These are phyloP conservation scores for Centella asiatica DNA, from an alignment of 129 eudicot genomes.

Conservation along the genomic window DNA sequence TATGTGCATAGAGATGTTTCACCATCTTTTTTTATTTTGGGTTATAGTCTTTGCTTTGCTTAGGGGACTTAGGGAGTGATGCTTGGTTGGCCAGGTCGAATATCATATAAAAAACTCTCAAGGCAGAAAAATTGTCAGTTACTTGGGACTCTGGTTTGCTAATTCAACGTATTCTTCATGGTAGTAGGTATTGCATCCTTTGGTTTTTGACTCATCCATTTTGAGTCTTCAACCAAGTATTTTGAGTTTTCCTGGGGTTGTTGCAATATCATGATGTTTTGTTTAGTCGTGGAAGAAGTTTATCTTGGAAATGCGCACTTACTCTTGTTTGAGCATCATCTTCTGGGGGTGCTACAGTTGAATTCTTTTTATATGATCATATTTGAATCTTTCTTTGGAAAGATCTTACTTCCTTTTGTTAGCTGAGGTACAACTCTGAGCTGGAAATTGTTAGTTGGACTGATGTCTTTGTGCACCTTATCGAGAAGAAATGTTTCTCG, in stretches of 20 bases:
- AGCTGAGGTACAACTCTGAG: neutral
- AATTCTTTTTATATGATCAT: neutral
- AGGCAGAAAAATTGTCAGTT: slow-evolving; percentile 16
- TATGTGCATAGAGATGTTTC: slow-evolving; percentile 20
- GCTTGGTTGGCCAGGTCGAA: slow-evolving; percentile 15
- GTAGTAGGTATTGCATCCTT: neutral
- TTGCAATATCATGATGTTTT: neutral
- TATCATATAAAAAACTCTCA: slow-evolving; percentile 12
- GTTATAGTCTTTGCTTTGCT: slow-evolving; percentile 7
- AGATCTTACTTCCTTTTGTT: slow-evolving; percentile 1
- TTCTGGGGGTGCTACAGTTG: slow-evolving; percentile 13
- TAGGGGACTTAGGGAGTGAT: slow-evolving; percentile 10
- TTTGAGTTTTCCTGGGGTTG: slow-evolving; percentile 9
- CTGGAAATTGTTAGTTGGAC: neutral
- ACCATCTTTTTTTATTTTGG: neutral
- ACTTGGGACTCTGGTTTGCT: slow-evolving; percentile 8
- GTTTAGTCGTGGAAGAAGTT: neutral
- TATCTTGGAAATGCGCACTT: neutral
- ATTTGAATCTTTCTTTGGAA: neutral
- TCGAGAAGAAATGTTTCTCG: neutral
- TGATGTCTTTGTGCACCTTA: neutral
- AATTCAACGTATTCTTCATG: slow-evolving; percentile 6
- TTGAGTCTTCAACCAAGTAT: slow-evolving; percentile 13
- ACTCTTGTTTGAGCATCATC: neutral
- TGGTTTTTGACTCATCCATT: slow-evolving; percentile 1